These are phyloP conservation scores for Solanum hybrid DNA, from an alignment of 305 asterid genomes.

Conservation along the genomic window DNA sequence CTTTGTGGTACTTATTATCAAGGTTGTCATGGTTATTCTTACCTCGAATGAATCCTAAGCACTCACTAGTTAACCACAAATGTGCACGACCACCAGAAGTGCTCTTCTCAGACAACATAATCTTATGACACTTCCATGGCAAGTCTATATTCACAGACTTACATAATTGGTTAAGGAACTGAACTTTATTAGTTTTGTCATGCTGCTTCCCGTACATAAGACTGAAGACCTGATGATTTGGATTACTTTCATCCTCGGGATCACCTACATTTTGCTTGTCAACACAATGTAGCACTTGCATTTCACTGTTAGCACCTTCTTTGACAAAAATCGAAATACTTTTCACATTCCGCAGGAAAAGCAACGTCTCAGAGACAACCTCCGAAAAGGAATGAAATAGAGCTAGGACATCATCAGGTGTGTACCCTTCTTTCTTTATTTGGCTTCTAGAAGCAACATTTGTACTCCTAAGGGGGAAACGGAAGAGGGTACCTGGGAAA, in stretches of 20 bases:
- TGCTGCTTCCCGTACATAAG: constrained; percentile 51
- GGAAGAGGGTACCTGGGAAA: constrained; percentile 92
- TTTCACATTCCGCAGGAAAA: constrained; percentile 78
- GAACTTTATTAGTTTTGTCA: constrained; percentile 51
- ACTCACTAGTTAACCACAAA: constrained; percentile 84
- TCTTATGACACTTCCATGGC: constrained; percentile 91
- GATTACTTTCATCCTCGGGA: constrained; percentile 53
- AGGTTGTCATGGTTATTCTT: constrained; percentile 37
- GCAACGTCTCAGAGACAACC: constrained; percentile 73
- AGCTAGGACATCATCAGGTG: constrained; percentile 73
- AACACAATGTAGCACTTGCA: constrained; percentile 83
- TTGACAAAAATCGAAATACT: constrained; percentile 74
- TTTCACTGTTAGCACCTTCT: constrained; percentile 72
- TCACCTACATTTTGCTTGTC: constrained; percentile 52
- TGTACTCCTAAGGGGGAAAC: constrained; percentile 80
- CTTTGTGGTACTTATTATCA: constrained; percentile 57
- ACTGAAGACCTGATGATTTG: constrained; percentile 58
- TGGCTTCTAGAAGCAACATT: constrained; percentile 87
- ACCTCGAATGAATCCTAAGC: constrained; percentile 48
- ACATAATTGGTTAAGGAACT: constrained; percentile 61
- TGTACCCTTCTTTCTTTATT: constrained; percentile 74
- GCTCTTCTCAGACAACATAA: constrained; percentile 69
- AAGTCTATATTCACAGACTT: constrained; percentile 42
- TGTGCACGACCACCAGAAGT: constrained; percentile 48
- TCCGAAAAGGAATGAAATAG: constrained; percentile 79